Base-by-base conservation (phyloP, 2,329 filamentous ascomycete genomes). In the Juglanconis sp. region DNA sequence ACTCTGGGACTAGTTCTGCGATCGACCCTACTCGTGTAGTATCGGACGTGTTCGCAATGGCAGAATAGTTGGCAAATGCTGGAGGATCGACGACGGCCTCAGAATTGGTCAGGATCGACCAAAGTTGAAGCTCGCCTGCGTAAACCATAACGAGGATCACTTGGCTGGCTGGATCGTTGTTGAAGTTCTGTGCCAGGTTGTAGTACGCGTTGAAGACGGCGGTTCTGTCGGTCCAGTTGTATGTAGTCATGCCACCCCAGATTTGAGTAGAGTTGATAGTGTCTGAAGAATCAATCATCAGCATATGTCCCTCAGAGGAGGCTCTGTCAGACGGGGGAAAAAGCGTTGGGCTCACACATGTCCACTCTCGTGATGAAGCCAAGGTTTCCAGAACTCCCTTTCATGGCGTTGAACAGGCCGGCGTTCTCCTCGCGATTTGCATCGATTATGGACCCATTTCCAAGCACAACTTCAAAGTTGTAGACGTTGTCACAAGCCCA, bases 361-460 rank as follows among this genome's bases (percentile, higher is more conserved):
- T 72, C 69, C 6, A 70, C 55, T 10, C 66, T 63, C 13, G 76
- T 72, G 17, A 73, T 68, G 56, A 76, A 70, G n/a, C 77, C 78
- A 49, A 79, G 74, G 66, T 81, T 82, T 48, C 72, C 75, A 4
- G 73, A 73, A n/a, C 80, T 79, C 6, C 79, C 80, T 57, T 78
- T 76, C 1, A 81, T 69, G 0, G 78, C 79, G 57, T 73, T 74
- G 67, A 71, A 81, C 1, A 82, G 71, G 44, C 80, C 77, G 0
- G 66, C 10, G 55, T 81, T 72, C 7, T 71, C 59, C 0, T 68
- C 51, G 0, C 64, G 64, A 52, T 74, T 79, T 13, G 74, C 78
- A 5, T 76, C 74, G 32, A 80, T 68, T 17, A 81, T 71, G 1
- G 62, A 57, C 5, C 79, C 78, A 56, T 73, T 68, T 0, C 72